Base-by-base conservation (phyloP, 2,329 filamentous ascomycete species). In the Penicillium freii region DNA sequence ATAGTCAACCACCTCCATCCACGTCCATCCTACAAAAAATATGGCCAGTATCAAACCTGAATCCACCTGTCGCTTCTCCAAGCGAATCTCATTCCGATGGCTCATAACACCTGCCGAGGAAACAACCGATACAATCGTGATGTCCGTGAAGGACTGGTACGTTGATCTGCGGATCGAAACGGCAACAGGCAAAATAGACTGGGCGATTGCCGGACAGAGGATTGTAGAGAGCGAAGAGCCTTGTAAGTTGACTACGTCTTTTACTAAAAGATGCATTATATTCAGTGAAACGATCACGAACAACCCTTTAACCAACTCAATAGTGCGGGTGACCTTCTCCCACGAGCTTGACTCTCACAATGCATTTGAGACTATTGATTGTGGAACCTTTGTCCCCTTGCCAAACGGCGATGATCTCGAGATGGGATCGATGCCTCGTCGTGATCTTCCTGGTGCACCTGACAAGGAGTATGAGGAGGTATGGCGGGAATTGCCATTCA, bases 391-490 rank as follows among this genome's bases (percentile, higher is more conserved):
- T 57, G 68, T 68, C 9, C 59, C 66, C 2, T 66, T 78, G 17
- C 70, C 75, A 0, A 77, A 77, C 48, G 75, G 75, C 2, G 74
- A 77, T 45, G 71, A 73, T 33, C 67, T 78, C 0, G 76, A 78
- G 54, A 72, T 66, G 0, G 76, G 76, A 0, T 63, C 61, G 1
- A 78, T 78, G 75, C 67, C 74, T 23, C 72, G 72, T 15, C 65
- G 68, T 23, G 73, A 77, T 61, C 53, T 71, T 0, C 67, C 71
- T 0, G 71, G 70, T 2, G 62, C 64, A 10, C 70, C 69, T 3
- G 58, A 73, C 0, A 68, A 67, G 4, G 65, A 69, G 8, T 91
- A 92, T 62, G 87, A 90, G 69, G 88, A 91, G 71, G 68, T 88
- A 2, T 90, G 87, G 87, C 70, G 74, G 1, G 82, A 85, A 42